These are phyloP conservation scores for Scalesia atractyloides DNA, from an alignment of 129 eudicot species.

Conservation along the genomic window DNA sequence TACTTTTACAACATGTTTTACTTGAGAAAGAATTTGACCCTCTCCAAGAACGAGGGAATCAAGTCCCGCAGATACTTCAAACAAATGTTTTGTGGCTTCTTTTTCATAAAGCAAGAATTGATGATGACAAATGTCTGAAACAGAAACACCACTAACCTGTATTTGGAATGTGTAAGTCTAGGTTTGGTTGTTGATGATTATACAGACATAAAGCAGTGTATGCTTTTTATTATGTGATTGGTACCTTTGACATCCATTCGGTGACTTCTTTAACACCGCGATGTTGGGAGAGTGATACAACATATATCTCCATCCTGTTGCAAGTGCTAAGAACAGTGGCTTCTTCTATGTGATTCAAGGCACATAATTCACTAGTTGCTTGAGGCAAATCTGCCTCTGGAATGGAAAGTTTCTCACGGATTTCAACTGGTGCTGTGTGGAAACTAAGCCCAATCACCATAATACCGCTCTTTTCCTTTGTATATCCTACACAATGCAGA, in stretches of 20 bases:
- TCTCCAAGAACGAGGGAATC: slow-evolving; percentile 85
- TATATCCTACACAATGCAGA: slow-evolving; percentile 55
- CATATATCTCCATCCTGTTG: slow-evolving; percentile 89
- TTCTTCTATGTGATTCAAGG: slow-evolving; percentile 77
- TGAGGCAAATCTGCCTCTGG: slow-evolving; percentile 80
- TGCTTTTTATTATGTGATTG: background rate
- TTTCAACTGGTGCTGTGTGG: slow-evolving; percentile 82
- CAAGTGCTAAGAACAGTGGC: slow-evolving; percentile 93
- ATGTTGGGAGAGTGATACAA: slow-evolving; percentile 75
- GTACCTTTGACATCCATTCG: slow-evolving; percentile 97
- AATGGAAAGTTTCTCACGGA: slow-evolving; percentile 89
- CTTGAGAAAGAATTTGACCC: slow-evolving; percentile 93
- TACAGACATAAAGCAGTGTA: background rate
- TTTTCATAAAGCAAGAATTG: slow-evolving; percentile 63
- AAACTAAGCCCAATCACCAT: slow-evolving; percentile 75
- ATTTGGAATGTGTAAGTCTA: slow-evolving; percentile 1
- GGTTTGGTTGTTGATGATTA: background rate
- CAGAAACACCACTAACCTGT: slow-evolving; percentile 72
- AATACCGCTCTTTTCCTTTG: slow-evolving; percentile 79
- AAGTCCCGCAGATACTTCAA: slow-evolving; percentile 90
- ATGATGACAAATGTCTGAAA: slow-evolving; percentile 64
- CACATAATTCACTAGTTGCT: slow-evolving; percentile 72
- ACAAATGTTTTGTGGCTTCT: slow-evolving; percentile 73
- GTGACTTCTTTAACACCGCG: slow-evolving; percentile 90
- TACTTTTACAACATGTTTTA: slow-evolving; percentile 67